Evolutionary conservation across 768 basidiomycete genomes (phyloP).

Genomic region (Hygrophoropsis aurantiaca): DNA sequence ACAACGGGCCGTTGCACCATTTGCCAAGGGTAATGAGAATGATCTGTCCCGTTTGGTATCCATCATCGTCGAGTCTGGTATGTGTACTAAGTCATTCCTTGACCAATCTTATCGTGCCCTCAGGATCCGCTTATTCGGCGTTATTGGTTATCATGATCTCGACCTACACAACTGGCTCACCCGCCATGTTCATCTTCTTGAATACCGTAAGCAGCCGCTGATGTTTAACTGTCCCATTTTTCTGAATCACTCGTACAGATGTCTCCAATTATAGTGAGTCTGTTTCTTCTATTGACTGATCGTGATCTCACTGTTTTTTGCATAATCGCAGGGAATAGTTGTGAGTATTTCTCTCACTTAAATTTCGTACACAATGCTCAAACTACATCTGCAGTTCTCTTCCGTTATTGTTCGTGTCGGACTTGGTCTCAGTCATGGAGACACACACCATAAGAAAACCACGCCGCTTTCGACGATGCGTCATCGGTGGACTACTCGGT

Average conservation of each 20-base stretch:
- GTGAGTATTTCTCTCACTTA: conserved; percentile 10
- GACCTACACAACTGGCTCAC: conserved; percentile 9
- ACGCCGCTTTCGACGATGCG: background rate
- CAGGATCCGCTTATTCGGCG: conserved; percentile 17
- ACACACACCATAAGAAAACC: background rate
- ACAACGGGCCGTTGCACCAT: conserved; percentile 11
- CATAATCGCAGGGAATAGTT: conserved; percentile 15
- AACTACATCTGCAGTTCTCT: conserved; percentile 15
- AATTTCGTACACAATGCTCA: background rate
- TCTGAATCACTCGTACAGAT: conserved; percentile 5
- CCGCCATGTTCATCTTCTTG: conserved; percentile 17
- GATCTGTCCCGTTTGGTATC: conserved; percentile 10
- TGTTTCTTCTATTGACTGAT: background rate
- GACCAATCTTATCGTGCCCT: background rate
- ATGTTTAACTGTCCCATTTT: background rate
- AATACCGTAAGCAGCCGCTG: conserved; percentile 9
- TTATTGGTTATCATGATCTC: conserved; percentile 17
- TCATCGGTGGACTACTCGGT: background rate
- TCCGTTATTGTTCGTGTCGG: conserved; percentile 26
- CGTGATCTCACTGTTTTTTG: conserved; percentile 8
- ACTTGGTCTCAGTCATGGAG: conserved; percentile 18
- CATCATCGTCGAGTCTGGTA: conserved; percentile 21
- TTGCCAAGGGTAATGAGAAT: background rate
- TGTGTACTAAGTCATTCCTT: background rate
- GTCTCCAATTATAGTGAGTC: conserved; percentile 17